Evolutionary conservation across 2,329 filamentous ascomycete genomes (phyloP).

Genomic region (Verticillium isaacii): DNA sequence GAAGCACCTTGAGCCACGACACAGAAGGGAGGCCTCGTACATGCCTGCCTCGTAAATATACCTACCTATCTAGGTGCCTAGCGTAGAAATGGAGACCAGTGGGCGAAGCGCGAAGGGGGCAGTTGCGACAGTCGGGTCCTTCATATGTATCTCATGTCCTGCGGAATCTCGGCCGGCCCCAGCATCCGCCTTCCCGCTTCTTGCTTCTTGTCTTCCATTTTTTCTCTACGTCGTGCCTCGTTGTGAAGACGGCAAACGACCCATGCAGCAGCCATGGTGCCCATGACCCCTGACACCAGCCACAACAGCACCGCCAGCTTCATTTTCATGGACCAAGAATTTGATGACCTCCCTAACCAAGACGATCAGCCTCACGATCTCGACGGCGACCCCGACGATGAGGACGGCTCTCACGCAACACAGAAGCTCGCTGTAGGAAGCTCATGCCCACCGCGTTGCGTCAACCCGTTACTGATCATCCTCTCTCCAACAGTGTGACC

Average conservation of each 20-base stretch:
- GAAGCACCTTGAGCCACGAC: too few relatives aligned
- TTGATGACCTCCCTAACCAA: not conserved
- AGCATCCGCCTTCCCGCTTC: not conserved
- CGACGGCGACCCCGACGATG: not conserved
- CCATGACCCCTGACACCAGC: not conserved
- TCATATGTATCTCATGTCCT: too few relatives aligned
- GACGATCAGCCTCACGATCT: not conserved
- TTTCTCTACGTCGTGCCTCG: not conserved
- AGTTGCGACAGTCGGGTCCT: too few relatives aligned
- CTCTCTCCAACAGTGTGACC: not conserved
- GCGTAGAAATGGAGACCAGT: too few relatives aligned
- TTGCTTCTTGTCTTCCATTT: not conserved
- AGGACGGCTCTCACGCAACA: not conserved
- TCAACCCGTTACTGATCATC: not conserved
- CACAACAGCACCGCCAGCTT: not conserved
- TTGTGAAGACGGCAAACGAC: not conserved
- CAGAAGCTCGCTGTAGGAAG: conserved; percentile 2
- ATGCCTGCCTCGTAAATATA: too few relatives aligned
- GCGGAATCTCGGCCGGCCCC: too few relatives aligned
- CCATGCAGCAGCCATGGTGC: not conserved
- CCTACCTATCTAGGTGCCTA: too few relatives aligned
- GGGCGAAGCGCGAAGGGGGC: too few relatives aligned
- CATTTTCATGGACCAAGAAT: not conserved
- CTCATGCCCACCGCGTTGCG: conserved; percentile 2
- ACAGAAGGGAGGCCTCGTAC: too few relatives aligned